Conservation (phyloP, 768 basidiomycete genomes). For the Termitomyces sp. region DNA sequence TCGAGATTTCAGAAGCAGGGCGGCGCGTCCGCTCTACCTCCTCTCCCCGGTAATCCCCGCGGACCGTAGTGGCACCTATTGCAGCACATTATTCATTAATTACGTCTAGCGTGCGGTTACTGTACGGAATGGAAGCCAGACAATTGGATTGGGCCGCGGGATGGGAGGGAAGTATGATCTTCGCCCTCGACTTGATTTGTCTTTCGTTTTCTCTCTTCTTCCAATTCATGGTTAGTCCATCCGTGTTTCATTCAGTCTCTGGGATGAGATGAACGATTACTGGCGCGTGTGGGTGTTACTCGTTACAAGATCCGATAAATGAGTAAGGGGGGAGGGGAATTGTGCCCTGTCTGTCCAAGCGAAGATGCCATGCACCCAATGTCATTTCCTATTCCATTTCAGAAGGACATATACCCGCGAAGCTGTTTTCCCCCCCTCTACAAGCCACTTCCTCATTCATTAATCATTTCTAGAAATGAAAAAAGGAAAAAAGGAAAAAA, state of each 20-base stretch:
- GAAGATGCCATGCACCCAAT: background rate
- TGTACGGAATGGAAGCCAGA: background rate
- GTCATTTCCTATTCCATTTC: background rate
- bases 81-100: background rate
- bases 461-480: background rate
- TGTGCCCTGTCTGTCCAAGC: too few relatives aligned
- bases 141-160: background rate
- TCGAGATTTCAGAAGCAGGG: background rate
- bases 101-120: background rate
- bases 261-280: too few relatives aligned
- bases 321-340: too few relatives aligned
- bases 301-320: background rate
- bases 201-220: background rate
- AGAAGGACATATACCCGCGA: conserved; percentile 2
- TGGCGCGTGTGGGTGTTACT: too few relatives aligned
- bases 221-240: background rate
- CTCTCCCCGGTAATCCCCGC: background rate
- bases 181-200: background rate
- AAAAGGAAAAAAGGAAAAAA: background rate
- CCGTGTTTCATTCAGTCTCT: too few relatives aligned
- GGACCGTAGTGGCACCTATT: background rate
- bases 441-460: background rate
- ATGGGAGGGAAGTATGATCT: background rate
- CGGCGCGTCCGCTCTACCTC: background rate
- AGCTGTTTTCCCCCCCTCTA: background rate